A percentile compares a stretch with the other conserved stretches of the same genome.
Evolutionary conservation across 2,329 filamentous ascomycete species (phyloP).

Genomic region (Fusarium protoensiforme): DNA sequence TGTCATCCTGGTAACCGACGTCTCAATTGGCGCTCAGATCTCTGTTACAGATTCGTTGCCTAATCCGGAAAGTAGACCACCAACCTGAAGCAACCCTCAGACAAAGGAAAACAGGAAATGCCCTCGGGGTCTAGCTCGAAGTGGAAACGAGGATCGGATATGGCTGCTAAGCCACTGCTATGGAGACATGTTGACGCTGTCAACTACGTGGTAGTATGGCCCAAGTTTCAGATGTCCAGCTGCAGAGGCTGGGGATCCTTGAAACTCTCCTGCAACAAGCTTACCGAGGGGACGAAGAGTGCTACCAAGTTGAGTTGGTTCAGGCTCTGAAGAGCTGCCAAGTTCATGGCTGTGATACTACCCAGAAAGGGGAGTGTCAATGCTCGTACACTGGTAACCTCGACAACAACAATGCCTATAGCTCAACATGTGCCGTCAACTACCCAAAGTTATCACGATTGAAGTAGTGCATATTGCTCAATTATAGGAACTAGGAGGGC

Average conservation of each 20-base stretch:
- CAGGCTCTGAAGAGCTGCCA: neutral
- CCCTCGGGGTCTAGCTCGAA: slow-evolving; percentile 9
- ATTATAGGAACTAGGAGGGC: neutral
- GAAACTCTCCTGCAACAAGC: slow-evolving; percentile 17
- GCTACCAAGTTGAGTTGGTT: neutral
- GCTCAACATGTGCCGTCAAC: neutral
- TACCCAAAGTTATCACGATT: neutral
- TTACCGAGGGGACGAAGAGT: neutral
- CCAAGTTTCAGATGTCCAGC: neutral
- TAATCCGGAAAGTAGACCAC: slow-evolving; percentile 26
- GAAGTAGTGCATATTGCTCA: neutral
- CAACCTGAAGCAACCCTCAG: slow-evolving; percentile 16
- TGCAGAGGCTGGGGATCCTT: slow-evolving; percentile 24
- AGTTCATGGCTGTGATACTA: neutral
- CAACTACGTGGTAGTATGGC: neutral
- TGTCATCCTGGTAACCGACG: slow-evolving; percentile 16
- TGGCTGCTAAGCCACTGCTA: neutral
- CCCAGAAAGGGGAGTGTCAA: neutral
- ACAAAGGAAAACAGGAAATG: neutral
- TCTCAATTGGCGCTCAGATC: slow-evolving; percentile 37
- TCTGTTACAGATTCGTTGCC: slow-evolving; percentile 27
- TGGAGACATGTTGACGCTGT: neutral
- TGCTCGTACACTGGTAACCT: neutral
- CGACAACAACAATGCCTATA: neutral
- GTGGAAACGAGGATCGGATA: neutral